Base-by-base conservation (phyloP, 164 flowering plant species). In the Echeveria elegans region DNA sequence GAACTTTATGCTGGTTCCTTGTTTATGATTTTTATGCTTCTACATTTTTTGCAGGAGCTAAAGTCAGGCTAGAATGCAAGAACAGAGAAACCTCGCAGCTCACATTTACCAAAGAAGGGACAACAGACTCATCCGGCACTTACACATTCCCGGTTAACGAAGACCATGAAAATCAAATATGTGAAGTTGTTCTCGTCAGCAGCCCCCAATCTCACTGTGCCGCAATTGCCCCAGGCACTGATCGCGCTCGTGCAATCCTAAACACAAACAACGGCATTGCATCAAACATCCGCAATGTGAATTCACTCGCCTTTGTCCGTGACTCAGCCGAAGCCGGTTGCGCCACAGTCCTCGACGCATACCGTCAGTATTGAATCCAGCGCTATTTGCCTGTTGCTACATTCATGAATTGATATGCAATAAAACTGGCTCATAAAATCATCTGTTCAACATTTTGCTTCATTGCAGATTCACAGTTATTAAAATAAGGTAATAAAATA, bases 161-260 rank as follows among this genome's bases (percentile, higher is more conserved):
- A 41, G 90, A 88, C 66, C 88, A 81, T 12, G 65, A 47, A 7
- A 80, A 82, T 23, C 70, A 86, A 68, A 21, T 78, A 31, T 90
- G 94, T 61, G 90, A 88, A 32, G 70, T 77, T 0, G 47, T 75
- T 28, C 85, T 86, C 0, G 75, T 83, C 8, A 79, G 78, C 79
- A 90, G 97, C 78, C 80, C 89, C 9, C 72, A 72, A 68, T 12
- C 8, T 1, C 68, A 64, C 66, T 90, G 93, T 53, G 56, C 72
- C 1, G 1, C 50, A 62, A 62, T 66, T 1, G 69, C 71, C 16
- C 73, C 79, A 8, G 96, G 86, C 0, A 82, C 90, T 32, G 94
- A 90, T 1, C 80, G 81, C 12, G 80, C 92, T 31, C 84, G 84
- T 30, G 86, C 88, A 21, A 73, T 83, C 70, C 83, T 88, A 69